Evolutionary conservation across 805 yeast genomes (phyloP).

Genomic region (Kodamaea neixiangensis): DNA sequence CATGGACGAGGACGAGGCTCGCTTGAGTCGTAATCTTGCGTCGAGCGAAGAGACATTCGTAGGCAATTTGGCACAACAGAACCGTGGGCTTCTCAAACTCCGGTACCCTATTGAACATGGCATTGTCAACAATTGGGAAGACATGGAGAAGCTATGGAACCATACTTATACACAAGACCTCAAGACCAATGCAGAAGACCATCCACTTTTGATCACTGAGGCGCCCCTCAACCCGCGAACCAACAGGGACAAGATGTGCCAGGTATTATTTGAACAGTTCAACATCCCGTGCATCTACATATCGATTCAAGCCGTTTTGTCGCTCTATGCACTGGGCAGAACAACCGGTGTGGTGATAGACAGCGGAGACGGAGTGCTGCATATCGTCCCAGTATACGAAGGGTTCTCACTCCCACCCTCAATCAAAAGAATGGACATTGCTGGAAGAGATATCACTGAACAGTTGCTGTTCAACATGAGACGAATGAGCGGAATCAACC

Average conservation of each 20-base stretch:
- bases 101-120: constrained; percentile 81
- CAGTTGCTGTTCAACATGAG: constrained; percentile 69
- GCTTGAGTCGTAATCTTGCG: neutral
- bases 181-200: constrained; percentile 67
- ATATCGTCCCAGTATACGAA: constrained; percentile 84
- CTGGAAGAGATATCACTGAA: constrained; percentile 85
- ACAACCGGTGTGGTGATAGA: constrained; percentile 91
- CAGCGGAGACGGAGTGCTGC: constrained; percentile 92
- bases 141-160: constrained; percentile 82
- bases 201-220: constrained; percentile 85
- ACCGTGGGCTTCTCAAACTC: constrained; percentile 74
- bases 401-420: constrained; percentile 81
- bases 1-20: constrained; percentile 16
- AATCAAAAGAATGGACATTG: constrained; percentile 73
- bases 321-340: constrained; percentile 84
- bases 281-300: constrained; percentile 76
- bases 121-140: constrained; percentile 76
- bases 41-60: constrained; percentile 60
- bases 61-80: constrained; percentile 73
- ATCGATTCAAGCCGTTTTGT: constrained; percentile 73
- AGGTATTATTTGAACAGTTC: constrained; percentile 69
- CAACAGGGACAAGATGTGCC: constrained; percentile 63
- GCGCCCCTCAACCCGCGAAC: constrained; percentile 77
- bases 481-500: constrained; percentile 58
- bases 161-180: constrained; percentile 61